These are phyloP conservation scores for Eucalyptus guilfoylei DNA, from an alignment of 345 rosid genomes.

Conservation along the genomic window DNA sequence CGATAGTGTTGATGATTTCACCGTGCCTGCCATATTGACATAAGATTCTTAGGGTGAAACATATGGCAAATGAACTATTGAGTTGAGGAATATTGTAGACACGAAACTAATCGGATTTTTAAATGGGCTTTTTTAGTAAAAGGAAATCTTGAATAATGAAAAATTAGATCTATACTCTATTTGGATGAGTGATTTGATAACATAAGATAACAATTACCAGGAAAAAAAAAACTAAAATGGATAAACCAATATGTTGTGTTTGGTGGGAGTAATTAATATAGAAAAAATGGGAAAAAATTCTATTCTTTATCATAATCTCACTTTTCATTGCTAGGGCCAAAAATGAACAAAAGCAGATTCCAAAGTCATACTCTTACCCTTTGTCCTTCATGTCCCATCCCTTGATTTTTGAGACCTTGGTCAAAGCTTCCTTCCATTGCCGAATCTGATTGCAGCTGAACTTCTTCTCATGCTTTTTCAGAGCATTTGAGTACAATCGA, in stretches of 20 bases:
- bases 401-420: no score
- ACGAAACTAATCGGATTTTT: background rate
- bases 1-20: background rate
- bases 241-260: background rate
- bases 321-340: background rate
- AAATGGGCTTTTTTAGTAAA: background rate
- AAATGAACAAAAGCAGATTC: background rate
- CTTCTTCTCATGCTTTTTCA: no score
- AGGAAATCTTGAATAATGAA: background rate
- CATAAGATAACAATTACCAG: background rate
- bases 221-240: no score
- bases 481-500: no score
- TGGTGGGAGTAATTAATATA: background rate
- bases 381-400: no score
- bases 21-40: background rate
- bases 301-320: background rate
- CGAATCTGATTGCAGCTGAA: no score
- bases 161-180: background rate
- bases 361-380: no score
- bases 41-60: background rate
- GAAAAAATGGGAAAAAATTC: background rate
- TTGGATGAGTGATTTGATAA: background rate
- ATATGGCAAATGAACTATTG: background rate
- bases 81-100: background rate
- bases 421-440: no score